Base-by-base conservation (phyloP, 2,329 filamentous ascomycete species). In the Xylariales sp. region DNA sequence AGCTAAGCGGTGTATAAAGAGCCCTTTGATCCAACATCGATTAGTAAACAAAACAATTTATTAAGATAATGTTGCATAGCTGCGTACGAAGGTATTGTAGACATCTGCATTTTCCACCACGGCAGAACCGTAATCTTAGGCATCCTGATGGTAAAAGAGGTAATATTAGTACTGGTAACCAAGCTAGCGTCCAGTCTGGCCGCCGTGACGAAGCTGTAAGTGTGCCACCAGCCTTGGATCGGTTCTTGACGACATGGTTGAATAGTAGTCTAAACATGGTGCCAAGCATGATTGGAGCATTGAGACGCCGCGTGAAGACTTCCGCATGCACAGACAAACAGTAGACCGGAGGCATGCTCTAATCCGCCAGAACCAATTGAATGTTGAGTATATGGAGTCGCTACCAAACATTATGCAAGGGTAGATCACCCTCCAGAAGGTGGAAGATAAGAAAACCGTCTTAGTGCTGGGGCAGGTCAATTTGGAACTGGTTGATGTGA, bases 341-440 rank as follows among this genome's bases (percentile, higher is more conserved):
- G 67, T 14, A 2, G 77, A 45, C 0, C 76, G 76, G 2, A 71
- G 47, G 2, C 64, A 31, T 7, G 65, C 64, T 3, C 76, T 75
- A 6, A 72, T 59, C 18, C 78, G 57, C 64, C 69, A 80, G 57
- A 76, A 78, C 54, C 61, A 77, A 46, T 72, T 66, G 32, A 79
- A 61, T 4, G 60, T 55, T 0, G 61, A 59, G 48, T 80, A 80
- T 21, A 76, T 61, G 13, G 67, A 63, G 6, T 69, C 71, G 0
- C 64, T 55, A 3, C 70, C 70, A 56, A 78, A 79, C 52, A 79
- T 74, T 4, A 74, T 67, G 7, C 61, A 49, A 0, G 76, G 76
- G 0, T 76, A 76, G 29, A 80, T 76, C 15, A 74, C 60, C 34
- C 76, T 76, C 74, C 73, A 76, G 31, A 76, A 69, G 4, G 76